Evolutionary conservation across 108 stramenopile genomes (phyloP), one percentile per base, ranked within the genome.

Genomic region (Cyclotella choctawhatcheeana): DNA sequence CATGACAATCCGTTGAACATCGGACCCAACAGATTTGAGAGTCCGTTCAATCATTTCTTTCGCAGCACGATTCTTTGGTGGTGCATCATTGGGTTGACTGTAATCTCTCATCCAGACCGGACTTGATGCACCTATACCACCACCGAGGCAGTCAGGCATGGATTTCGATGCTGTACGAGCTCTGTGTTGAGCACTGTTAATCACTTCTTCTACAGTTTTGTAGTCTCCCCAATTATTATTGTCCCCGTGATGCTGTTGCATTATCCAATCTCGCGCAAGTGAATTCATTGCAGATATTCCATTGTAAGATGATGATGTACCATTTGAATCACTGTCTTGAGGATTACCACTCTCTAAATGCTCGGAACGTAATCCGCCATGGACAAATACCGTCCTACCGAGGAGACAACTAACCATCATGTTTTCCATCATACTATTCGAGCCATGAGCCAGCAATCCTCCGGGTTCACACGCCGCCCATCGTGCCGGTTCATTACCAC

Each of bases 51-150:
- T 74, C 72, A 79, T 71, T 13, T 62, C 55, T 44, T 75, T 79
- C 8, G 83, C 85, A 27, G 24, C 56, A 16, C 72, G 74, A 62
- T 79, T 71, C 27, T 64, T 64, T 0, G 87, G 88, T 53, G 69
- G 66, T 0, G 14, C 24, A 77, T 93, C 85, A 37, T 69, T 67
- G 14, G 92, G 92, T 17, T 58, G 59, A 31, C 79, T 81, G 59
- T 89, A 93, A 66, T 86, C 86, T 60, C 89, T 69, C 88, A 93
- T 88, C 89, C 89, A 93, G 0, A 91, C 84, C 3, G 92, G 92
- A 25, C 81, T 77, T 1, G 74, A 55, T 0, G 63, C 73, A 5
- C 85, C 88, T 8, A 71, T 74, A 0, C 86, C 87, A 1, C 89
- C 89, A 0, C 83, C 85, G 20, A 93, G 62, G 47, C 88, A 89